These are phyloP conservation scores for Pseudocercospora crystallina DNA, from an alignment of 2,329 filamentous ascomycete species.

Conservation along the genomic window DNA sequence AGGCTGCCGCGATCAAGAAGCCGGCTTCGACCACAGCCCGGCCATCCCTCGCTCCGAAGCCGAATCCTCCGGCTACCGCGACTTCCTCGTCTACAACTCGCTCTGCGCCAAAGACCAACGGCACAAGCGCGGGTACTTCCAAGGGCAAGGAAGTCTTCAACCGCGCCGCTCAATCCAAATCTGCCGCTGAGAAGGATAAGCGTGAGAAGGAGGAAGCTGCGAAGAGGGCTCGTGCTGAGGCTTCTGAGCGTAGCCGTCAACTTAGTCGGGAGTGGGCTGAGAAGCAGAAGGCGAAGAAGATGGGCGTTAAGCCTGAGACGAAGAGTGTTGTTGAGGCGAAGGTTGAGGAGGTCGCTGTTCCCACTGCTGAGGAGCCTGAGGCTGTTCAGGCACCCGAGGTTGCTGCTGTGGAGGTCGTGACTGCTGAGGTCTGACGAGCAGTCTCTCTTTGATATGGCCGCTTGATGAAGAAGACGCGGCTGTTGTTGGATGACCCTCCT, in stretches of 20 bases:
- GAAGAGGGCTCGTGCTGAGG: conserved; percentile 46
- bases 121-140: neutral
- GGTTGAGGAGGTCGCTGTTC: too few species aligned
- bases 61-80: conserved; percentile 11
- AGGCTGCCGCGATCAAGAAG: neutral
- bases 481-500: too few species aligned
- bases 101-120: neutral
- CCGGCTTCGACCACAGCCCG: conserved; percentile 2
- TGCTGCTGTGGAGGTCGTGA: too few species aligned
- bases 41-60: conserved; percentile 11
- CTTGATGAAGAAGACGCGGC: too few species aligned
- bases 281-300: conserved; percentile 42
- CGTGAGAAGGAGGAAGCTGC: conserved; percentile 51
- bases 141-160: conserved; percentile 51
- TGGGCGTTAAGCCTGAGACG: conserved; percentile 4
- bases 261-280: conserved; percentile 51
- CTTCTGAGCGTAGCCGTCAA: conserved; percentile 46
- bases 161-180: conserved; percentile 43
- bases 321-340: too few species aligned
- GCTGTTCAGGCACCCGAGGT: too few species aligned
- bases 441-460: too few species aligned
- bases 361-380: too few species aligned
- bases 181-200: conserved; percentile 41
- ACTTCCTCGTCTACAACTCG: neutral
- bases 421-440: too few species aligned